Conservation (phyloP, 208 protist genomes). For the Endotrypanum monterogeii region DNA sequence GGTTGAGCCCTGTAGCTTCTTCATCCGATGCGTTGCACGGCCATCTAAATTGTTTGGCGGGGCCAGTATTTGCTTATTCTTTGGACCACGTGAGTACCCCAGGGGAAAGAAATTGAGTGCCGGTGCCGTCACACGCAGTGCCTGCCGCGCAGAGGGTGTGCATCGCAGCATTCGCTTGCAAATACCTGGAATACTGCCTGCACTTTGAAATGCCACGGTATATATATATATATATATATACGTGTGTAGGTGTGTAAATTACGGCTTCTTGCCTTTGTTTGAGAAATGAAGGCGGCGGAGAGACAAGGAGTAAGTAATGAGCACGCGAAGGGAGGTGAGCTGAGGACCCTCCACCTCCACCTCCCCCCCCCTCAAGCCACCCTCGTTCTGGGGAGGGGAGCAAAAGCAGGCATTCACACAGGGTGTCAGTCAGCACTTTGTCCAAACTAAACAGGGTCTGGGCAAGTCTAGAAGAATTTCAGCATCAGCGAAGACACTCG, state of each 20-base stretch:
- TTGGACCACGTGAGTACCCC: constrained; percentile 60
- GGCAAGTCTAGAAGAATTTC: not conserved
- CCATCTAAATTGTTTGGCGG: constrained; percentile 76
- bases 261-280: not conserved
- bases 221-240: not conserved
- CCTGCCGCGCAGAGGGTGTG: constrained; percentile 7
- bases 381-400: not conserved
- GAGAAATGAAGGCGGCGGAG: not conserved
- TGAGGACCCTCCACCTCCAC: not conserved
- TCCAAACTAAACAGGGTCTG: not conserved
- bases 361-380: not conserved
- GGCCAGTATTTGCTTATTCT: constrained; percentile 61
- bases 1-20: constrained; percentile 58
- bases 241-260: not conserved
- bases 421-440: not conserved
- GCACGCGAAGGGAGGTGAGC: not conserved
- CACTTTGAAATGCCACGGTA: not conserved
- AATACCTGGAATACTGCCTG: not conserved
- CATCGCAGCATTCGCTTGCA: constrained; percentile 16
- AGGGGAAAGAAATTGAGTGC: constrained; percentile 78
- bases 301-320: not conserved
- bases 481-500: not conserved
- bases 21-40: constrained; percentile 55
- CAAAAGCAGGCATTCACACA: not conserved
- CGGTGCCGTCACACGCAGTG: constrained; percentile 20